Conservation (phyloP, 2,329 filamentous ascomycete species). For the Bipolaris sorokiniana region DNA sequence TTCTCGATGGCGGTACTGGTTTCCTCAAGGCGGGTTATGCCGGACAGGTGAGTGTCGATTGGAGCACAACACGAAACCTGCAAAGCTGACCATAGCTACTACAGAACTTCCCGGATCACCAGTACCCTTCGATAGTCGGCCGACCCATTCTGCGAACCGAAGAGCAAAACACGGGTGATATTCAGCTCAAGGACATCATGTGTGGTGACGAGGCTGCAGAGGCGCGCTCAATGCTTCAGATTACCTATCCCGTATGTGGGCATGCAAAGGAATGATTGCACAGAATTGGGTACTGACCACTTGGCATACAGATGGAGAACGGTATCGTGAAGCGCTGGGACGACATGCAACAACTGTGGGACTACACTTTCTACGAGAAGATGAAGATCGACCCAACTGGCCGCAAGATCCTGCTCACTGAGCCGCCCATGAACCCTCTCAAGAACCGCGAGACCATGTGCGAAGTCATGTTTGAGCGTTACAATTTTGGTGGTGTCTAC, state of each 20-base stretch:
- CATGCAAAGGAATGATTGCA: conserved; percentile 11
- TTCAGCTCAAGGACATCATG: conserved; percentile 96
- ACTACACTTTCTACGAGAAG: conserved; percentile 98
- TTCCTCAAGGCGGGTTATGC: conserved; percentile 99
- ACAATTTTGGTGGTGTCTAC: conserved; percentile 94
- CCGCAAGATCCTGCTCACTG: conserved; percentile 95
- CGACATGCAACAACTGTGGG: conserved; percentile 99
- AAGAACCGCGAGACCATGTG: conserved; percentile 98
- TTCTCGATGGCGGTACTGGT: conserved; percentile 99
- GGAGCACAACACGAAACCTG: not conserved
- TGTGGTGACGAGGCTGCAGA: conserved; percentile 97
- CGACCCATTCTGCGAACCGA: conserved; percentile 96
- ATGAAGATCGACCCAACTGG: conserved; percentile 88
- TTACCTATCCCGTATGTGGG: conserved; percentile 81
- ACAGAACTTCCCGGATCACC: conserved; percentile 97
- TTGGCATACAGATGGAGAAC: conserved; percentile 82
- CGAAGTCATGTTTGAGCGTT: conserved; percentile 98
- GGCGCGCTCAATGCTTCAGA: conserved; percentile 95
- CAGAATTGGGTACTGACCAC: conserved; percentile 34
- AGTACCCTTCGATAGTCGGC: conserved; percentile 97
- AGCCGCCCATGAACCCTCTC: conserved; percentile 96
- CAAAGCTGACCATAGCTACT: conserved; percentile 14
- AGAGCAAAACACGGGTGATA: conserved; percentile 75
- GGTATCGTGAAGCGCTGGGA: conserved; percentile 99
- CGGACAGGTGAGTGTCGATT: conserved; percentile 67